These are phyloP conservation scores for Aspergillus sp. DNA, from an alignment of 2,329 filamentous ascomycete genomes.

Conservation along the genomic window DNA sequence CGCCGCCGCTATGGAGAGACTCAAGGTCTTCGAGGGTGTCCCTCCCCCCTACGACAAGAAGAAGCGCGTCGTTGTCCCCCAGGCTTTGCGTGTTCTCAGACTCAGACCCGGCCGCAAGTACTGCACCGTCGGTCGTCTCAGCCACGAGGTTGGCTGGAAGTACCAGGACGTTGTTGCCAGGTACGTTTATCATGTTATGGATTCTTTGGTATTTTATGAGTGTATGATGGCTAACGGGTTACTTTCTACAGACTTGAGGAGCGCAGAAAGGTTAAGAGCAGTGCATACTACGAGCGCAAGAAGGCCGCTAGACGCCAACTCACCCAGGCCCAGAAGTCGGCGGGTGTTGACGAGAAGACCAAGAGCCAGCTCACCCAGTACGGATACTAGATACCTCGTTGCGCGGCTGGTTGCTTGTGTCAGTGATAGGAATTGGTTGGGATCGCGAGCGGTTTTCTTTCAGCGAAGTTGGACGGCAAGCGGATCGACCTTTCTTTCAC, in stretches of 20 bases:
- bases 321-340: conserved; percentile 87
- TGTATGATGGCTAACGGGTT: conserved; percentile 16
- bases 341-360: conserved; percentile 80
- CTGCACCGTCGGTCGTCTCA: conserved; percentile 97
- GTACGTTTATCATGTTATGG: conserved; percentile 53
- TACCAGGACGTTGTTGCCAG: conserved; percentile 98
- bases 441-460: conserved; percentile 34
- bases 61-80: conserved; percentile 99
- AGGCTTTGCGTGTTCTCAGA: conserved; percentile 92
- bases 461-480: conserved; percentile 36
- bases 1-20: conserved; percentile 91
- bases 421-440: conserved; percentile 34
- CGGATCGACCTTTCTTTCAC: conserved; percentile 35
- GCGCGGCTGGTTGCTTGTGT: conserved; percentile 37
- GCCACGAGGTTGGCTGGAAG: conserved; percentile 99
- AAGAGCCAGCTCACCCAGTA: conserved; percentile 80
- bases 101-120: conserved; percentile 99
- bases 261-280: conserved; percentile 98
- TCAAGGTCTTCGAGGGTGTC: conserved; percentile 99
- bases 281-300: conserved; percentile 99
- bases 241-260: conserved; percentile 87
- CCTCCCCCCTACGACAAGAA: conserved; percentile 99
- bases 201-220: neutral
- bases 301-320: conserved; percentile 90
- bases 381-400: conserved; percentile 70